These are phyloP conservation scores for Carnegiea gigantea DNA, from an alignment of 179 eudicot species.

Conservation along the genomic window DNA sequence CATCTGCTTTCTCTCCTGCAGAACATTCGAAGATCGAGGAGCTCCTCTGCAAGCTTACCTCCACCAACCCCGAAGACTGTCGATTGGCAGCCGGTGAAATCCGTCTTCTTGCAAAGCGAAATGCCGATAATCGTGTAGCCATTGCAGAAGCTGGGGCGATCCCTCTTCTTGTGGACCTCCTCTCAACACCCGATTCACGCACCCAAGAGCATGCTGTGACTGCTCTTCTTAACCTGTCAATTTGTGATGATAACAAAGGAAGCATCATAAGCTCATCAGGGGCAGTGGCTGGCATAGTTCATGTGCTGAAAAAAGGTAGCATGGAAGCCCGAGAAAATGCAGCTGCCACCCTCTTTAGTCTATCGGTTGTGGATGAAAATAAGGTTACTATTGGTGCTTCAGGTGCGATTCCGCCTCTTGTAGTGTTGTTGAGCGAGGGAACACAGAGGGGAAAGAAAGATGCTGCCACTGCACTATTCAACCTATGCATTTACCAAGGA, in stretches of 20 bases:
- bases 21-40: constrained; percentile 60
- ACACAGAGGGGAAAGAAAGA: constrained; percentile 93
- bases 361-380: constrained; percentile 88
- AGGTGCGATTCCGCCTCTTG: constrained; percentile 92
- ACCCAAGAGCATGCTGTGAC: constrained; percentile 95
- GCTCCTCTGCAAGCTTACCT: constrained; percentile 61
- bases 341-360: constrained; percentile 90
- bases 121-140: constrained; percentile 81
- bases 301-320: constrained; percentile 80
- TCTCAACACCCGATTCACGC: constrained; percentile 63
- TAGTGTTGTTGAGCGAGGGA: constrained; percentile 77
- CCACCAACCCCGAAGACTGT: constrained; percentile 63
- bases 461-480: constrained; percentile 94
- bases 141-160: constrained; percentile 93
- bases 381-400: constrained; percentile 73
- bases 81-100: constrained; percentile 82
- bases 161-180: constrained; percentile 68
- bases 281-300: constrained; percentile 85
- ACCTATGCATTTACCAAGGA: constrained; percentile 92
- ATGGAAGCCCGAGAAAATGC: constrained; percentile 98
- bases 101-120: constrained; percentile 88
- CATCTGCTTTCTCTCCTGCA: constrained; percentile 62
- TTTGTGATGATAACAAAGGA: constrained; percentile 86
- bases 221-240: constrained; percentile 90
- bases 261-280: constrained; percentile 64